Conservation (phyloP, 148 eudicot genomes). For the Vaccinium corymbosum region DNA sequence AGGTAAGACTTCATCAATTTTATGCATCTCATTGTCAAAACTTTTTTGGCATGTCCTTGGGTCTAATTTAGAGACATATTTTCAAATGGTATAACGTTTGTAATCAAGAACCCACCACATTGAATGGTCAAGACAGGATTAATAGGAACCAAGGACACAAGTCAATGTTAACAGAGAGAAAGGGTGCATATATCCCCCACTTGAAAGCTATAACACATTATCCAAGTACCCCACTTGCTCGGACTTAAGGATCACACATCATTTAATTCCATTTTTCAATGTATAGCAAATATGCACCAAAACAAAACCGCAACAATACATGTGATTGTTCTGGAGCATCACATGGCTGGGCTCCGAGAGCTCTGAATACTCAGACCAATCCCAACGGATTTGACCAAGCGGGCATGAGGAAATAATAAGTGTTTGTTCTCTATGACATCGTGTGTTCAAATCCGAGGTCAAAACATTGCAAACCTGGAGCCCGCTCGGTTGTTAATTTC, state of each 20-base stretch:
- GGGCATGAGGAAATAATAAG: no score
- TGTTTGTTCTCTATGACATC: no score
- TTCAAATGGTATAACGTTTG: neutral
- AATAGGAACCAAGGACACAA: neutral
- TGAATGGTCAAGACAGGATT: slow-evolving; percentile 21
- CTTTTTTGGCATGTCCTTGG: neutral
- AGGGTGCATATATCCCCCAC: slow-evolving; percentile 1
- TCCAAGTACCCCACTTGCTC: neutral
- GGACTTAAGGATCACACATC: slow-evolving; percentile 14
- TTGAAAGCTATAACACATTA: neutral
- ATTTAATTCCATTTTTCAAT: neutral
- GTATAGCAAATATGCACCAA: neutral
- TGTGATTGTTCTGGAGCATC: neutral
- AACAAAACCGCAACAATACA: neutral
- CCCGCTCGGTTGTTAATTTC: no score
- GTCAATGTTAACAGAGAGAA: neutral
- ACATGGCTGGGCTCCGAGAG: no score
- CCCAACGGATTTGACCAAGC: no score
- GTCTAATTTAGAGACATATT: neutral
- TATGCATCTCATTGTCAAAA: neutral
- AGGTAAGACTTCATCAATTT: neutral
- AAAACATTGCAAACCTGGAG: no score
- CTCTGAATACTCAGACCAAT: no score
- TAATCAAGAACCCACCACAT: slow-evolving; percentile 4
- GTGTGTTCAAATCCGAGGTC: no score